A percentile compares a stretch with the other conserved stretches of the same genome.
These are phyloP conservation scores for Fennellomyces sp. DNA, from an alignment of 371 early-diverging fungal species.

Conservation along the genomic window DNA sequence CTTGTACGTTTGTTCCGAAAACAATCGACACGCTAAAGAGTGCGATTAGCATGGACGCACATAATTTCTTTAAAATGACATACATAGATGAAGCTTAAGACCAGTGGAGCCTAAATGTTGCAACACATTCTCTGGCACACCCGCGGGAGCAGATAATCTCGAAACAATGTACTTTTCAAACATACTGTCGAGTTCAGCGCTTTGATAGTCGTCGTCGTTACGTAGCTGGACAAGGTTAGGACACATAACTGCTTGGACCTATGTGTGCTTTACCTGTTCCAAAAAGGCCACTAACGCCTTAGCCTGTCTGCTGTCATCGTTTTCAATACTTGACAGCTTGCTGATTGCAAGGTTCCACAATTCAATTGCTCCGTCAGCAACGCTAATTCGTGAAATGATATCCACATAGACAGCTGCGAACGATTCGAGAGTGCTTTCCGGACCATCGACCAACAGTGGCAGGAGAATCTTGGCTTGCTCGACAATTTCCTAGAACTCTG, in stretches of 20 bases:
- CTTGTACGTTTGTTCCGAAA: not conserved
- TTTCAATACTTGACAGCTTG: not conserved
- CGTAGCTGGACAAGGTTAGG: not conserved
- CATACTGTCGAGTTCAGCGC: conserved; percentile 1
- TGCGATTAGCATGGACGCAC: not conserved
- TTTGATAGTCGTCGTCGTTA: not conserved
- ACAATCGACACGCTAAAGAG: not conserved
- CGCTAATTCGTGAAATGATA: conserved; percentile 8
- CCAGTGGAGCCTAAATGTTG: not conserved
- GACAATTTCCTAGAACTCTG: conserved; percentile 17
- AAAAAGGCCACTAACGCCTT: conserved; percentile 4
- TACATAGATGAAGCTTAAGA: conserved; percentile 3
- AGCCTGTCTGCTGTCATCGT: not conserved
- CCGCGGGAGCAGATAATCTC: not conserved
- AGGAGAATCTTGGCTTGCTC: conserved; percentile 17
- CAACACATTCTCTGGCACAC: not conserved
- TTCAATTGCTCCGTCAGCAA: conserved; percentile 6
- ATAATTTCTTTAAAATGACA: not conserved
- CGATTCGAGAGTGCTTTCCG: conserved; percentile 10
- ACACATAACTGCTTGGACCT: too few species aligned
- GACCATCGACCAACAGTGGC: conserved; percentile 14
- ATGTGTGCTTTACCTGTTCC: conserved; percentile 12
- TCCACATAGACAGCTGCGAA: conserved; percentile 19
- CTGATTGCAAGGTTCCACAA: conserved; percentile 18
- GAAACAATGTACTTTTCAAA: not conserved